phyloP scores from a whole-genome alignment of 805 yeast species.

The Metschnikowia rubicola region DNA sequence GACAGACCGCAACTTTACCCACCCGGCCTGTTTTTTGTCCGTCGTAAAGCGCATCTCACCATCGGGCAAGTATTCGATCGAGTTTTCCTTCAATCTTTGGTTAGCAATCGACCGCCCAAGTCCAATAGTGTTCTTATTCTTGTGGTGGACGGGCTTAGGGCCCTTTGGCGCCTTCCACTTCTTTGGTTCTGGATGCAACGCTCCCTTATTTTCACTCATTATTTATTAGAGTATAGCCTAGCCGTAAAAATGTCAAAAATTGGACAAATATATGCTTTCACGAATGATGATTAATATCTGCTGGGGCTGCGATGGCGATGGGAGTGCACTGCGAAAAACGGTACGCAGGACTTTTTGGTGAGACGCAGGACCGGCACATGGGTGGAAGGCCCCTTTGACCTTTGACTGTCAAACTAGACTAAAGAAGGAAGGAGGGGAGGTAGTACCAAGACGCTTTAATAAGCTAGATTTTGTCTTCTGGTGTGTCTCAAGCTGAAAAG shows the following conservation, averaged over 20 bases:
- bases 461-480: no score
- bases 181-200: conserved; percentile 49
- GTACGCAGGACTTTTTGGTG: neutral
- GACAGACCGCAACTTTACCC: conserved; percentile 90
- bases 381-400: no score
- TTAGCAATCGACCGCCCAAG: conserved; percentile 81
- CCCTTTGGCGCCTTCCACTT: conserved; percentile 90
- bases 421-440: neutral
- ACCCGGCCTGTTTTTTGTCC: conserved; percentile 74
- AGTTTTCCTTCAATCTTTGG: conserved; percentile 66
- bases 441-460: no score
- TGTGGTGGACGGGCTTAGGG: conserved; percentile 83
- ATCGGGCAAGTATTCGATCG: conserved; percentile 70
- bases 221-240: neutral
- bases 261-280: no score
- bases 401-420: neutral
- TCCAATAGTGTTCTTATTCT: conserved; percentile 80
- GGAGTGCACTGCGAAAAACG: neutral
- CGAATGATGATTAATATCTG: no score
- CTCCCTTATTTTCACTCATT: conserved; percentile 34
- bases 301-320: conserved; percentile 6
- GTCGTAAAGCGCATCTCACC: conserved; percentile 90
- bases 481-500: no score
- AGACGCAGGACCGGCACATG: neutral
- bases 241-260: no score